phyloP scores from a whole-genome alignment of 2,329 filamentous ascomycete genomes.

The Sphaerulina vaccinii region DNA sequence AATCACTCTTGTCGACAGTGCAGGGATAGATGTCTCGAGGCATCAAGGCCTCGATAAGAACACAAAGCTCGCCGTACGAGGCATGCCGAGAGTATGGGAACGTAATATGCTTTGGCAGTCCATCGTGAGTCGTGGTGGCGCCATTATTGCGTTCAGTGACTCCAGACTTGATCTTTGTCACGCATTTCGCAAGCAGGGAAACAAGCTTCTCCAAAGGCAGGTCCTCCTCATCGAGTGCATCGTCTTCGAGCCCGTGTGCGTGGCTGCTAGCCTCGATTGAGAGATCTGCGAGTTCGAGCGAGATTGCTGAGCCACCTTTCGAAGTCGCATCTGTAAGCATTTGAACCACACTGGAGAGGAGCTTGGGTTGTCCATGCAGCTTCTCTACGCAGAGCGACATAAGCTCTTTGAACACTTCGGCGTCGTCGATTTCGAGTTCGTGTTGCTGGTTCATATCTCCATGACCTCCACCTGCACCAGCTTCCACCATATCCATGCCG shows the following conservation, averaged over 20 bases:
- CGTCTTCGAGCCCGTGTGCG: slow-evolving; percentile 50
- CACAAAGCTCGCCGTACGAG: slow-evolving; percentile 75
- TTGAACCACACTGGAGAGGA: slow-evolving; percentile 38
- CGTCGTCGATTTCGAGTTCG: slow-evolving; percentile 61
- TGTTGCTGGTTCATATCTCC: slow-evolving; percentile 69
- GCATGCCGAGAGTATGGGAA: slow-evolving; percentile 92
- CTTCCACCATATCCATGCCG: slow-evolving; percentile 61
- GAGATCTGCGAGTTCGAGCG: slow-evolving; percentile 29
- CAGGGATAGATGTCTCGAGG: slow-evolving; percentile 81
- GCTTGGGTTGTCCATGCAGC: slow-evolving; percentile 38
- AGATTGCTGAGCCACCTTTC: slow-evolving; percentile 23
- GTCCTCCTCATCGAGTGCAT: slow-evolving; percentile 46
- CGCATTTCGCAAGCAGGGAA: slow-evolving; percentile 34
- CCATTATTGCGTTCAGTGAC: slow-evolving; percentile 17
- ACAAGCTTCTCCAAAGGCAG: slow-evolving; percentile 36
- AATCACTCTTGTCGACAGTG: slow-evolving; percentile 62
- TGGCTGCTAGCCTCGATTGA: slow-evolving; percentile 21
- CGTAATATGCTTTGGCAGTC: slow-evolving; percentile 37
- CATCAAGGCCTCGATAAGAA: slow-evolving; percentile 65
- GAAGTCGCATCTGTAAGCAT: slow-evolving; percentile 35
- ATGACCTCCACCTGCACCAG: slow-evolving; percentile 75
- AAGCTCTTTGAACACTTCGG: slow-evolving; percentile 52
- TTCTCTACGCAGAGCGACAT: slow-evolving; percentile 50
- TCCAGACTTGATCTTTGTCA: slow-evolving; percentile 25
- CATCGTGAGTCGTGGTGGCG: not conserved